These are phyloP conservation scores for Globisporangium echinulatum DNA, from an alignment of 352 stramenopile genomes.

Conservation along the genomic window DNA sequence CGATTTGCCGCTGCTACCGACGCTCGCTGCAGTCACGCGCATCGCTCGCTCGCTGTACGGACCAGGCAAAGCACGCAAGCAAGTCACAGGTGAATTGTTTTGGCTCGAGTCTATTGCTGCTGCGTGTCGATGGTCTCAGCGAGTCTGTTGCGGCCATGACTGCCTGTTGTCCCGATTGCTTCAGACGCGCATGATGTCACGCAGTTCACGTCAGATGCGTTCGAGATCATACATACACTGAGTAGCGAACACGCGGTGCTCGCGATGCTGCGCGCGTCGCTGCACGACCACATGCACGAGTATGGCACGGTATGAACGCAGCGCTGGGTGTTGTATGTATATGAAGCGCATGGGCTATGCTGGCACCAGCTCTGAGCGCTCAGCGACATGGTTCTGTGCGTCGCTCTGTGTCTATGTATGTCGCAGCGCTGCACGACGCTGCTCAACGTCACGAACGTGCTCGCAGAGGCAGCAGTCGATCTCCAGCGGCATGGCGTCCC, in stretches of 20 bases:
- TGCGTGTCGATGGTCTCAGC: neutral
- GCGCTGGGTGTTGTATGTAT: neutral
- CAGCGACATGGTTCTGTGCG: too few relatives aligned
- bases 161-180: too few relatives aligned
- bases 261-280: slow-evolving; percentile 6
- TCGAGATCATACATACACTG: slow-evolving; percentile 5
- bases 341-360: too few relatives aligned
- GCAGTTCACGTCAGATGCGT: slow-evolving; percentile 14
- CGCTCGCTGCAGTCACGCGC: slow-evolving; percentile 6
- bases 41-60: slow-evolving; percentile 8
- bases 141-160: too few relatives aligned
- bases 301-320: slow-evolving; percentile 4
- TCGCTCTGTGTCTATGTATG: neutral
- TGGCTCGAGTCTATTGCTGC: too few relatives aligned
- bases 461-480: slow-evolving; percentile 9
- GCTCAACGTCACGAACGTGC: slow-evolving; percentile 8
- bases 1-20: neutral
- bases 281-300: slow-evolving; percentile 4
- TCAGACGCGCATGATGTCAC: slow-evolving; percentile 6
- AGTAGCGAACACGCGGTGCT: slow-evolving; percentile 11
- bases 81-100: slow-evolving; percentile 3
- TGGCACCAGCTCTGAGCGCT: too few relatives aligned
- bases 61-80: slow-evolving; percentile 12
- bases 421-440: slow-evolving; percentile 11
- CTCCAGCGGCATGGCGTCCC: slow-evolving; percentile 6